Base-by-base conservation (phyloP, 1,284 basidiomycete species). In the Apiotrichum gracile region DNA sequence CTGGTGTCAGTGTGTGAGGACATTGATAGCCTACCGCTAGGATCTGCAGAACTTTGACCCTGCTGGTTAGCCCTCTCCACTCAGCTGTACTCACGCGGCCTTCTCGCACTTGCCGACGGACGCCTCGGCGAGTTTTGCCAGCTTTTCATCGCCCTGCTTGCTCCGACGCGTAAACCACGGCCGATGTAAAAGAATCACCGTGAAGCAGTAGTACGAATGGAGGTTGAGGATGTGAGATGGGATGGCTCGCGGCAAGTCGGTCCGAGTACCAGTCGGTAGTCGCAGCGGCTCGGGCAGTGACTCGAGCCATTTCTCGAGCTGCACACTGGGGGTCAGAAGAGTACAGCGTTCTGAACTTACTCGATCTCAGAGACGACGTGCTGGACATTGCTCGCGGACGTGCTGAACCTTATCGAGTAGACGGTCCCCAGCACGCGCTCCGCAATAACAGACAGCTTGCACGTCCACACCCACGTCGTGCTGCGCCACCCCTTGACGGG, bases 181-280 rank as follows among this genome's bases (percentile, higher is more conserved):
- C 10, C 66, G 51, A 41, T 66, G 58, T 4, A 67, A 57, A 8
- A 67, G 57, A 19, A 67, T 61, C 22, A 56, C 31, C 14, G 56
- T 54, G 43, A 62, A 61, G 37, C 51, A 55, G 49, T 61, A 58
- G 37, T 54, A 54, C 9, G 57, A 31, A 38, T 66, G 64, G 16
- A 67, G 47, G 33, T 48, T 58, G 41, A 67, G 55, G 34, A 67
- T 58, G 50, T 67, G 66, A 12, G 52, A 43, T 1, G 57, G 57
- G 1, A 54, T 44, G n/a, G 50, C 21, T 22, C 42, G 37, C 25
- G 34, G 40, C 37, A n/a, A n/a, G n/a, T 51, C 46, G 35, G 31
- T 35, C 2, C 42, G 35, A 12, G 45, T 37, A 1, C 31, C 21
- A 10, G 29, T 42, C 4, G 58, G 54, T 9, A 56, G 29, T 8